Base-by-base conservation (phyloP, 176 grass and related monocot species). In the Coix lacrymajobi region DNA sequence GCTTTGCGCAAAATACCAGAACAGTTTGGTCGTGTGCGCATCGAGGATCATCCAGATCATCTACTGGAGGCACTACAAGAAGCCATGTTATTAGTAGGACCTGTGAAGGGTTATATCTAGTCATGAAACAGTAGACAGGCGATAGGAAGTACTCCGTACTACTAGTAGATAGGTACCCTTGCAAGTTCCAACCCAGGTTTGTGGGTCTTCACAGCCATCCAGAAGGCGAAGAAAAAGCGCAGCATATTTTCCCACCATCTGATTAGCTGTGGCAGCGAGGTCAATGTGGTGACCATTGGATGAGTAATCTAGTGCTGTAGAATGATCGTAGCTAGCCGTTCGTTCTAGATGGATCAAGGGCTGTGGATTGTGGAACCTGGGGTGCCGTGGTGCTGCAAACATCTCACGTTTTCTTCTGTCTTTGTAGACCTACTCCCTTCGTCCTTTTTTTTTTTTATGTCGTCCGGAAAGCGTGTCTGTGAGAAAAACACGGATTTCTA, bases 1-100 rank as follows among this genome's bases (percentile, higher is more conserved):
- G 80, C 87, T 82, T 64, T 98, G 36, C 82, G 79, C 76, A 94
- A 94, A 87, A 44, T 93, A 81, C 70, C 79, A 0, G 38, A 71
- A 34, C 11, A 84, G 25, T 44, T 84, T 61, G 86, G 88, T 15
- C 33, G 63, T 41, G 36, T 58, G 28, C 73, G 26, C 80, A 89
- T 98, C 2, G 96, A 98, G 60, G 87, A 98, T 30, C 82, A 98
- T 56, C 92, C 87, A 1, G 87, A 84, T 51, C 79, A 84, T 84
- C 87, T 98, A 52, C 25, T 90, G 80, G 92, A 95, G 82, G 96
- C 92, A 12, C 71, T 58, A 24, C n/a, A 58, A 58, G 54, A 25
- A 11, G 54, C 54, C 43, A 57, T 86, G n/a, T 43, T 84, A 58
- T 84, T 98, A 76, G 66, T 93, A 40, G 88, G 83, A 10, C 92